These are phyloP conservation scores for Orbilia blumenaviensis DNA, from an alignment of 2,329 filamentous ascomycete species.

Conservation along the genomic window DNA sequence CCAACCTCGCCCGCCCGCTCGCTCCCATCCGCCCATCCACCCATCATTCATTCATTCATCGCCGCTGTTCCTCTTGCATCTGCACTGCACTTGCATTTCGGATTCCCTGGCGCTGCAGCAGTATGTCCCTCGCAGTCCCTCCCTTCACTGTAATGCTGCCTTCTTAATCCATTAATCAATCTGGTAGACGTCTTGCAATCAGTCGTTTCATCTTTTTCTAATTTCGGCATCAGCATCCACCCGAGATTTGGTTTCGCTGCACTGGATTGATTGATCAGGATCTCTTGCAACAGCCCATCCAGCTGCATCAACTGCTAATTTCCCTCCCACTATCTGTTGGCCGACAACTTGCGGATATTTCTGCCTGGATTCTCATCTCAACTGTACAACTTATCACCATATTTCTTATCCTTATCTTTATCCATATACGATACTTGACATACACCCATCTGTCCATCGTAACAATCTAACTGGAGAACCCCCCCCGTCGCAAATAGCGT, in stretches of 20 bases:
- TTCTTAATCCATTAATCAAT: not conserved
- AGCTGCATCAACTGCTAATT: conserved; percentile 20
- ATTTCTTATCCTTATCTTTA: not conserved
- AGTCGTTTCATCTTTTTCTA: conserved; percentile 13
- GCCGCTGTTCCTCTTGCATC: no score
- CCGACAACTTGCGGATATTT: conserved; percentile 14
- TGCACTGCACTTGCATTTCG: not conserved
- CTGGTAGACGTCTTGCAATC: not conserved
- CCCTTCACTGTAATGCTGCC: not conserved
- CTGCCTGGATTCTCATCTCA: not conserved
- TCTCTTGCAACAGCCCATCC: conserved; percentile 4
- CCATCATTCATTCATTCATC: conserved; percentile 10
- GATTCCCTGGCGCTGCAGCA: not conserved
- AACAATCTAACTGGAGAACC: not conserved
- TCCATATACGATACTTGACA: not conserved
- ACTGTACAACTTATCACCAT: not conserved
- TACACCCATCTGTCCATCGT: not conserved
- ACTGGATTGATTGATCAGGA: conserved; percentile 21
- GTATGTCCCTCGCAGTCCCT: not conserved
- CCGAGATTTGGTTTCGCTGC: conserved; percentile 16
- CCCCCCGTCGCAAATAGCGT: not conserved
- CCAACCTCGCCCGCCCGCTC: conserved; percentile 3
- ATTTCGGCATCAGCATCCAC: conserved; percentile 2
- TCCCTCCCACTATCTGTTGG: not conserved
- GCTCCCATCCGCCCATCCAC: not conserved